Base-by-base conservation (phyloP, 345 rosid species). In the Melaleuca quinquenervia region DNA sequence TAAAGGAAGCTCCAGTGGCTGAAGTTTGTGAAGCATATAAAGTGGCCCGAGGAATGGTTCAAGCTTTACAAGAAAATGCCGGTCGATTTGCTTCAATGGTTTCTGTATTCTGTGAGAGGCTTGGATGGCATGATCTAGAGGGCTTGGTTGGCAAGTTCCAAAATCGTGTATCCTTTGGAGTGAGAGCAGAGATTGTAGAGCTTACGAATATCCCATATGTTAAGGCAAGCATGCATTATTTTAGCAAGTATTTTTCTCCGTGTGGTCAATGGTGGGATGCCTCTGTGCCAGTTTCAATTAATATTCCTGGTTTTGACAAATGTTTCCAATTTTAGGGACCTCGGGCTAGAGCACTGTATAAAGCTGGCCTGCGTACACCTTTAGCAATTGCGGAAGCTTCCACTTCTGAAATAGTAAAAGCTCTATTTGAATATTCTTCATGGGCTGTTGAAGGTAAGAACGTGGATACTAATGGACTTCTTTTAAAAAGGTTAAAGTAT, bases 41-140 rank as follows among this genome's bases (percentile, higher is more conserved):
- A 91, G 99, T 96, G 86, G 98, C 98, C 52, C 92, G 98, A 91
- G 99, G 99, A 86, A 96, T 94, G 98, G 98, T 96, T 90, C 99
- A 96, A 92, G 90, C 96, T 15, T 91, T 97, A 88, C 99, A 96
- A 90, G 99, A 97, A 91, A 97, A 94, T 91, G 94, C 98, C 89
- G 99, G 99, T 90, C 91, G 99, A 91, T 97, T 95, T 94, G 96
- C 98, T 82, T 92, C 98, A 86, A 96, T 97, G 99, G 98, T 96
- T 89, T 94, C 98, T 50, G 91, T 97, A 86, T 97, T 97, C 89
- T 97, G 98, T 86, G 98, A 96, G 92, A 94, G 98, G 90, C 95
- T 97, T 86, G 98, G 98, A 82, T 97, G 99, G 98, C 96, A 94
- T 92, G 99, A 95, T 90, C 90, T 97, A 82, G 99, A 96, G 88